Percentiles rank a stretch among this genome's conserved stretches.
These are phyloP conservation scores for Micractinium conductrix DNA, from an alignment of 139 green algal species.

Conservation along the genomic window DNA sequence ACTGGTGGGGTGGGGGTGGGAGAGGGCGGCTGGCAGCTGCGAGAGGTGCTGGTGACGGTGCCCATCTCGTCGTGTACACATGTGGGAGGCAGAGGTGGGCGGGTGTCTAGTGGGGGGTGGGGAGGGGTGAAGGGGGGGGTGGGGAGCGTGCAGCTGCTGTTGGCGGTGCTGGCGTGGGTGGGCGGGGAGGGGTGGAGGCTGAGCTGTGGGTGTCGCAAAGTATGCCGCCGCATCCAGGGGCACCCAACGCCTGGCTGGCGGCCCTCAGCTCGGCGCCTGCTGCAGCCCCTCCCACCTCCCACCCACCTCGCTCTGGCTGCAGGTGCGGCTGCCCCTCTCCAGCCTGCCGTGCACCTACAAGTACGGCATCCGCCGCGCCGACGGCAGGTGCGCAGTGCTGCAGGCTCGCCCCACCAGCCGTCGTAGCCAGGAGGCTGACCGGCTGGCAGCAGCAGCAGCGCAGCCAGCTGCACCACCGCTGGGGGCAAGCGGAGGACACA, in stretches of 20 bases:
- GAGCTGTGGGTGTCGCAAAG: no score
- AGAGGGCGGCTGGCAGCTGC: constrained; percentile 80
- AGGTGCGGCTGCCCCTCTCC: constrained; percentile 63
- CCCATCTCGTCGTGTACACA: neutral
- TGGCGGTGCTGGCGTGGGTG: neutral
- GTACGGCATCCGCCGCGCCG: constrained; percentile 66
- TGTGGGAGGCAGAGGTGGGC: constrained; percentile 26
- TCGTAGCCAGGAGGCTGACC: no score
- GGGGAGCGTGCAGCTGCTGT: neutral
- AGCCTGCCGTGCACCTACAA: constrained; percentile 89
- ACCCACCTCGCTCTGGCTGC: neutral
- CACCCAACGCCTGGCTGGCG: no score
- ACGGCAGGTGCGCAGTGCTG: no score
- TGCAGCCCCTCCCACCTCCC: neutral
- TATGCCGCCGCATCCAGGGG: no score
- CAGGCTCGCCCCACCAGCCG: no score
- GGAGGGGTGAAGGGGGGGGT: no score
- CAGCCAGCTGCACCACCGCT: no score
- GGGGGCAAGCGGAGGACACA: no score
- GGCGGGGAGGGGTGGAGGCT: no score
- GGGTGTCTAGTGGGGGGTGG: neutral
- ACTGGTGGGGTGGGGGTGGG: constrained; percentile 18
- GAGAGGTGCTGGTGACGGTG: constrained; percentile 67
- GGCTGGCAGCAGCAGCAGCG: no score
- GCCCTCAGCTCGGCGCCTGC: neutral